phyloP scores from a whole-genome alignment of 164 flowering plant species.

The Euptelea pleiosperma region DNA sequence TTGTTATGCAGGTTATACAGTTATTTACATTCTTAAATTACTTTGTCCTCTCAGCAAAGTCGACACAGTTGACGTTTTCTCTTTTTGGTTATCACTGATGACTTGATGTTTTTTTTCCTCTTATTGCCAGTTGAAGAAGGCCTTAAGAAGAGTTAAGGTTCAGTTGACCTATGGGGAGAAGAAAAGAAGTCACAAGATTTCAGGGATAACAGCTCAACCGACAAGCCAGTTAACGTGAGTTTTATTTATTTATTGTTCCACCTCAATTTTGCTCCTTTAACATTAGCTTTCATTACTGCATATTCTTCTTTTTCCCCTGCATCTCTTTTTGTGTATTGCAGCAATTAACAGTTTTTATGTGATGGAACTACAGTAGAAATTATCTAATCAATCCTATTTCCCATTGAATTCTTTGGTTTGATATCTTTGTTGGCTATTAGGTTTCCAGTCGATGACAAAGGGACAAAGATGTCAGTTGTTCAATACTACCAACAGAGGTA shows the following conservation, averaged over 20 bases:
- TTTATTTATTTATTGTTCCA: too few relatives aligned
- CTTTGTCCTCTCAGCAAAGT: too few relatives aligned
- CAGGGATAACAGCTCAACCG: conserved; percentile 24
- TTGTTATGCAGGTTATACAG: too few relatives aligned
- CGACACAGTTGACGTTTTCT: too few relatives aligned
- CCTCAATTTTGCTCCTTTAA: too few relatives aligned
- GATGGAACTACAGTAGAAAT: too few relatives aligned
- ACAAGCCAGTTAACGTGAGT: conserved; percentile 26
- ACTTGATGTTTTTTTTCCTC: too few relatives aligned
- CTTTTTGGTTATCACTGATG: too few relatives aligned
- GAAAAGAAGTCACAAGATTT: conserved; percentile 15
- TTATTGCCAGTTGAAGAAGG: conserved; percentile 30
- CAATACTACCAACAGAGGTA: conserved; percentile 29
- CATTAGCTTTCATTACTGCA: too few relatives aligned
- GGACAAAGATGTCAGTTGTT: conserved; percentile 14
- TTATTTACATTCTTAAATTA: too few relatives aligned
- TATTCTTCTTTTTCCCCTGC: not conserved
- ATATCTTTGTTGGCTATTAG: conserved; percentile 9
- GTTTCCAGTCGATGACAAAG: conserved; percentile 24
- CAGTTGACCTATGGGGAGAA: conserved; percentile 18
- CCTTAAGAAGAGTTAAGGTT: conserved; percentile 39
- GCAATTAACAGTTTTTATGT: too few relatives aligned
- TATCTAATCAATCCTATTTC: too few relatives aligned
- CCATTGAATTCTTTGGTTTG: not conserved
- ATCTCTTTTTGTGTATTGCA: not conserved